Evolutionary conservation across 2,329 filamentous ascomycete species (phyloP), one percentile per base, ranked within the genome.

Genomic region (Tolypocladium guangdongense): DNA sequence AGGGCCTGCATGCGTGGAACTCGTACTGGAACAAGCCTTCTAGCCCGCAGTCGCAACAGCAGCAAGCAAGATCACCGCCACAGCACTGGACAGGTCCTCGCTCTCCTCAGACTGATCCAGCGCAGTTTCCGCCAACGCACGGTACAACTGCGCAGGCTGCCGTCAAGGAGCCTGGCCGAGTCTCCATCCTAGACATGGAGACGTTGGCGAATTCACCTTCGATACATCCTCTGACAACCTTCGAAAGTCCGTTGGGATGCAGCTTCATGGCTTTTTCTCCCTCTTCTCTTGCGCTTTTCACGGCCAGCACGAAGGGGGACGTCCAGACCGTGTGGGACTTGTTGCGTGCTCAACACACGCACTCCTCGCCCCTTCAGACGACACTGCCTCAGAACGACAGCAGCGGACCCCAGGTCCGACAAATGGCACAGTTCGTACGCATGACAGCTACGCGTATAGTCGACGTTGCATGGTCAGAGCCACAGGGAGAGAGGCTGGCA

Each of bases 381-480:
- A 69, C 71, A 0, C 59, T 69, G n/a, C 51, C 63, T 8, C 75
- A 78, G 41, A 76, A 73, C 53, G 70, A 65, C 18, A 70, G 67
- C 35, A 67, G 68, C 18, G 77, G 81, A 0, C 78, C 80, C 7
- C 75, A 80, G 54, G 88, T 96, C 35, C 85, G 90, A 49, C 89
- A 96, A 66, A 78, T 96, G 56, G 89, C 90, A 8, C 84, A 91
- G 56, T 96, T 95, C 64, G 88, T 89, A 22, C 84, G 93, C 41
- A 87, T 96, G 81, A 97, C 92, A 2, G 87, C 92, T 49, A 90
- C 93, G 3, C 87, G 88, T 52, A 89, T 97, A 53, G 81, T 96
- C 24, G 92, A 96, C 63, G 88, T 96, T 43, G 83, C 84, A 3
- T 99, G 93, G 93, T 86, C 87, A 2, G 80, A 82, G 52, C 88